Conservation (phyloP, 2,329 filamentous ascomycete genomes). For the Chaetomium sp. region DNA sequence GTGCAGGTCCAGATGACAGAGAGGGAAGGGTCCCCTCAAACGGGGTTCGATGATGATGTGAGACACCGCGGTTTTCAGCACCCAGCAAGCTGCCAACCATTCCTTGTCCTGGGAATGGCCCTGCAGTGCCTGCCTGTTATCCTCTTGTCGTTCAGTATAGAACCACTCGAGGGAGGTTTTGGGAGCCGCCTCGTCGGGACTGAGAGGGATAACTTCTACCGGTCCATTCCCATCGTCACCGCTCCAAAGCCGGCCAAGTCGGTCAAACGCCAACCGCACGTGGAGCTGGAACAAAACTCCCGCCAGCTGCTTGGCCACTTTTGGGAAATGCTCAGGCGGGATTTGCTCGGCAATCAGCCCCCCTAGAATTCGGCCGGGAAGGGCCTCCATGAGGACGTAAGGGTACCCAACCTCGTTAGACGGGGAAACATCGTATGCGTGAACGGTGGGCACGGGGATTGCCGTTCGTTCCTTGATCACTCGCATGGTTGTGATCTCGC, state of each 20-base stretch:
- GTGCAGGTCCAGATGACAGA: conserved; percentile 24
- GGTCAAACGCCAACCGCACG: neutral
- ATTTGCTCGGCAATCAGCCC: conserved; percentile 12
- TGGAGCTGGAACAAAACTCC: neutral
- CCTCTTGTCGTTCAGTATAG: conserved; percentile 22
- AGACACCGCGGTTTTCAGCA: conserved; percentile 26
- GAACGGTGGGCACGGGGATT: conserved; percentile 23
- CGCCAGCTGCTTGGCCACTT: neutral
- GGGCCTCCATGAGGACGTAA: conserved; percentile 25
- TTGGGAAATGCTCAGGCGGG: neutral
- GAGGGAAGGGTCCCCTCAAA: conserved; percentile 13
- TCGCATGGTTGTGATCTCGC: neutral
- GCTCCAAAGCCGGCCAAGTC: neutral
- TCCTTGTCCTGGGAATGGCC: conserved; percentile 24
- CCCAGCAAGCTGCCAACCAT: conserved; percentile 29
- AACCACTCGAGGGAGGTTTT: conserved; percentile 28
- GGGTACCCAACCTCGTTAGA: conserved; percentile 25
- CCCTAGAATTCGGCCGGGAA: conserved; percentile 17
- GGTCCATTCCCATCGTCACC: neutral
- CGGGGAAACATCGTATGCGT: conserved; percentile 19
- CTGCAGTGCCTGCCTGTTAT: conserved; percentile 21
- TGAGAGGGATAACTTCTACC: neutral
- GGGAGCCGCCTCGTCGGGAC: neutral
- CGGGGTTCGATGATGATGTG: conserved; percentile 27
- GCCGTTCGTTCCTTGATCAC: conserved; percentile 13